These are phyloP conservation scores for Cordyceps javanica DNA, from an alignment of 2,329 filamentous ascomycete genomes.

Conservation along the genomic window DNA sequence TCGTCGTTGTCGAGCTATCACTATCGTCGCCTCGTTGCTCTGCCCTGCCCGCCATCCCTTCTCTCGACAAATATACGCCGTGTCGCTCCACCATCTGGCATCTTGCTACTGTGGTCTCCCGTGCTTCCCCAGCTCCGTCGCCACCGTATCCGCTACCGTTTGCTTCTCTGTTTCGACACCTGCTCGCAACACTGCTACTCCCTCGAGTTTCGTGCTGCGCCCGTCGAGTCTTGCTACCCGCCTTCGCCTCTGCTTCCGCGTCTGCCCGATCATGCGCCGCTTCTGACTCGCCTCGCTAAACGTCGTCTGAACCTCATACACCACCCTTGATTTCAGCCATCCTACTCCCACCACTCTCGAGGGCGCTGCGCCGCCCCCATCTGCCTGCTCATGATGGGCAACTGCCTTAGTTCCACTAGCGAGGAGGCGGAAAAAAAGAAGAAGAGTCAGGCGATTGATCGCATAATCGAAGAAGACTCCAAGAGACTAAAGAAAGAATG, in stretches of 20 bases:
- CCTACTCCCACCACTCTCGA: not conserved
- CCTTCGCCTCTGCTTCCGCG: not conserved
- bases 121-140: constrained; percentile 7
- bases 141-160: constrained; percentile 1
- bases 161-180: constrained; percentile 6
- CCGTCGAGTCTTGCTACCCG: not conserved
- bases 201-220: not conserved
- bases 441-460: constrained; percentile 92
- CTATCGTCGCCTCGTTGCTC: not conserved
- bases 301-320: not conserved
- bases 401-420: constrained; percentile 82
- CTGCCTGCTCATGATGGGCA: constrained; percentile 62
- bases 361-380: constrained; percentile 6
- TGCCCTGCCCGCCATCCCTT: not conserved
- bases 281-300: not conserved
- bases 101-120: not conserved
- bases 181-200: not conserved
- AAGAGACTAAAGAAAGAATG: constrained; percentile 91
- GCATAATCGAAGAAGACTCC: constrained; percentile 88
- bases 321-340: not conserved
- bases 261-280: constrained; percentile 3
- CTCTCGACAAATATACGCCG: too few relatives aligned
- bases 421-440: constrained; percentile 93
- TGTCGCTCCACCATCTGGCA: not conserved
- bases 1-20: not conserved